Evolutionary conservation across 2,329 filamentous ascomycete genomes (phyloP), one percentile per base, ranked within the genome.

Genomic region (Clonostachys sp.): DNA sequence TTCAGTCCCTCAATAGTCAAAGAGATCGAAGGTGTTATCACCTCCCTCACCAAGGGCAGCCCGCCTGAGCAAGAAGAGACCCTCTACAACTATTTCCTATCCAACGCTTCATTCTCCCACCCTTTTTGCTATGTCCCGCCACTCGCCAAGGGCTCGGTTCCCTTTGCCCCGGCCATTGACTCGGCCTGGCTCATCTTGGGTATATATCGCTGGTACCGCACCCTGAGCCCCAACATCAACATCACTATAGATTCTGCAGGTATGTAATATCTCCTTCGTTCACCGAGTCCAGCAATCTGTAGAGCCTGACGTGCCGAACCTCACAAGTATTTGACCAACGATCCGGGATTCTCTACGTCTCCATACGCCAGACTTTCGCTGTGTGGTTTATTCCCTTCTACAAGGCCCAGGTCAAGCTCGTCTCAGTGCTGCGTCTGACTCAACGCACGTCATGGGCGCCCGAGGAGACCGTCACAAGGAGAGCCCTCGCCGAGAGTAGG

Each of bases 151-250:
- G 53, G 67, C 33, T 49, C 60, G 3, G 44, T 78, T 2, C 75
- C 72, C 2, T 55, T 74, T 3, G 53, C 71, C 1, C 63, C 66
- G 8, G 56, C 58, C 2, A 47, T 80, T 20, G 80, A 84, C 52
- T 91, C 87, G 10, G 76, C 88, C 41, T 81, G 75, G 67, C 61
- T 88, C 6, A 74, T 95, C 16, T 69, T 78, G 43, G 74, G 77
- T 55, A 84, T 95, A 48, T 95, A 89, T 60, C 80, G 83, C 39
- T 91, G 87, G 87, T 92, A 95, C 66, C 89, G 90, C 59, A 86
- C 92, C 53, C 73, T 95, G 60, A 89, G 84, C 51, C 91, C 91
- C 0, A 71, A 74, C 16, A 87, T 94, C 53, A 75, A 84, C 41
- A 67, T 92, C 12, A 68, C 77, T 2, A 73, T 96, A 16, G 78